Evolutionary conservation across 176 grass and related monocot species (phyloP).

Genomic region (Miscanthus lutarioriparius): DNA sequence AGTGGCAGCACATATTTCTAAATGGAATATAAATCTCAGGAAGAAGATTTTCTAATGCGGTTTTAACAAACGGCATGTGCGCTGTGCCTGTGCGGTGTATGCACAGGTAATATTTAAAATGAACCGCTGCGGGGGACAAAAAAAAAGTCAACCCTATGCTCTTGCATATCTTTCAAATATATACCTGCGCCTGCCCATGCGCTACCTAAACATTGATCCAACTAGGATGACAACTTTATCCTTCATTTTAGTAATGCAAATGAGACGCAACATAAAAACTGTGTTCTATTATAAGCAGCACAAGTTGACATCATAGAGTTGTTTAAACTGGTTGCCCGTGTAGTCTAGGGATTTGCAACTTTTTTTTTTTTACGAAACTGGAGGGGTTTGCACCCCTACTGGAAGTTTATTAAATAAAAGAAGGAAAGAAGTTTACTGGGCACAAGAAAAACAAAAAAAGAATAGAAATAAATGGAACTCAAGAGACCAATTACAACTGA

Average conservation of each 20-base stretch:
- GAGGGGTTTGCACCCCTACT: no score
- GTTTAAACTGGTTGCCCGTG: constrained; percentile 28
- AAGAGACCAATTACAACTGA: no score
- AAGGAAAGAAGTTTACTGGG: no score
- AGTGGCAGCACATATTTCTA: neutral
- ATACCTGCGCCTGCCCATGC: constrained; percentile 5
- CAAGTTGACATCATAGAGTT: neutral
- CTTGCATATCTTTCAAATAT: constrained; percentile 13
- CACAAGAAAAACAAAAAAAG: no score
- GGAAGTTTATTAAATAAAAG: neutral
- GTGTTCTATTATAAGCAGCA: neutral
- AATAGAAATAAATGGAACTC: no score
- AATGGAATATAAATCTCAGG: neutral
- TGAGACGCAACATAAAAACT: neutral
- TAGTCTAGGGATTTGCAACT: constrained; percentile 29
- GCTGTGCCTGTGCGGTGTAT: constrained; percentile 10
- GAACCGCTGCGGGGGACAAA: neutral
- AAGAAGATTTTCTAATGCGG: neutral
- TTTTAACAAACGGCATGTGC: constrained; percentile 15
- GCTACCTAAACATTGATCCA: constrained; percentile 30
- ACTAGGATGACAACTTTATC: constrained; percentile 27
- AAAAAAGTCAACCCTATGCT: constrained; percentile 15
- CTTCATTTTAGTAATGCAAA: constrained; percentile 22
- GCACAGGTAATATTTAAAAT: neutral
- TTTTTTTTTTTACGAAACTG: constrained; percentile 13